Evolutionary conservation across 441 rosid species (phyloP), one percentile per base, ranked within the genome.

Genomic region (Biscutella laevigata): DNA sequence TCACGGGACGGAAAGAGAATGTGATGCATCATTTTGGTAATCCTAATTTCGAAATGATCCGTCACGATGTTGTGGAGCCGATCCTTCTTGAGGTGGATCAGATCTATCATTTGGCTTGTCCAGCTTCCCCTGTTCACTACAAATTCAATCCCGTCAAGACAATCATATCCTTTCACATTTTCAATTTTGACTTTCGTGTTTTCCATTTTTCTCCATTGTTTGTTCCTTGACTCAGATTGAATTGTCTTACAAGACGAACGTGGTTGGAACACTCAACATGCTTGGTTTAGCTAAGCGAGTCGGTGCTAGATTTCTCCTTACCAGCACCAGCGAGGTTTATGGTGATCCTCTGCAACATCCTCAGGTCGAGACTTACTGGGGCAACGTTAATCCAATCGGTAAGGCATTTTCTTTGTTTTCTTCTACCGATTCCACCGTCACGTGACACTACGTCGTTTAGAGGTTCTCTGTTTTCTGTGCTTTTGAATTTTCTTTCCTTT

Each of bases 111-210:
- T 56, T 83, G 48, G 91, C 91, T 19, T 83, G 91, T 50, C 91
- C 91, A 40, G 91, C 91, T n/a, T 83, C 91, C 2, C 94, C 94
- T 39, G 94, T 85, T n/a, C 94, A 85, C 40, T 85, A 85, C 83
- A 85, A 85, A 57, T 85, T 80, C 78, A 85, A 85, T 54, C 94
- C 94, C 12, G 85, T 82, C 82, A 85, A 82, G 62, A 85, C 94
- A 5, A 85, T 85, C 72, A 80, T 80, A 78, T 80, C 91, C 91
- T 80, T 75, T n/a, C n/a, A n/a, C n/a, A n/a, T n/a, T n/a, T n/a
- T n/a, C n/a, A n/a, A n/a, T n/a, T n/a, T n/a, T n/a, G n/a, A n/a
- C n/a, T 37, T 51, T 33, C 17, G 2, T 9, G 7, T 9, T 13
- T 7, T 2, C 0, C 25, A 4, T 15, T n/a, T n/a, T n/a, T n/a